These are phyloP conservation scores for Hyphodiscus sp. DNA, from an alignment of 2,329 filamentous ascomycete genomes.

Conservation along the genomic window DNA sequence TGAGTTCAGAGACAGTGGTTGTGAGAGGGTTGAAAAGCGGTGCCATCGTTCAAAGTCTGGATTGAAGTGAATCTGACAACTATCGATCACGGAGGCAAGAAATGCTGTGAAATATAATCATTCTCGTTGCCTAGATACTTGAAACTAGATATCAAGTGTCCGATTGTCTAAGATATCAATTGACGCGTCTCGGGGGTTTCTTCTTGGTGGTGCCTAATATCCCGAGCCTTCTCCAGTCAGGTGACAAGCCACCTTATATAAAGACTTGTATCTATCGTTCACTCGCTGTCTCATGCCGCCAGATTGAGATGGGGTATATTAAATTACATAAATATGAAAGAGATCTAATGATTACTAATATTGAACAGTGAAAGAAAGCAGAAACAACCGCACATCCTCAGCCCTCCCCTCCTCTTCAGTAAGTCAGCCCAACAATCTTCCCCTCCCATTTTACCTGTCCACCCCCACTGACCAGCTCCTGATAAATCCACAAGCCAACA, in stretches of 20 bases:
- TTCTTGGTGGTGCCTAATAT: neutral
- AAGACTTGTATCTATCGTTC: conserved; percentile 37
- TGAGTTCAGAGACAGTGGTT: neutral
- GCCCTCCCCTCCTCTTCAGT: neutral
- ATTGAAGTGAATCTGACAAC: too few relatives aligned
- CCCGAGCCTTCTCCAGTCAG: conserved; percentile 31
- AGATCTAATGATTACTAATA: neutral
- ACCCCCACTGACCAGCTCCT: neutral
- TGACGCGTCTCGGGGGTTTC: neutral
- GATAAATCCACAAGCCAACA: conserved; percentile 28
- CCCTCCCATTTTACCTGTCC: neutral
- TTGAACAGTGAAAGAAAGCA: neutral
- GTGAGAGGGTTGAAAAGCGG: neutral
- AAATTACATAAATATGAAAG: neutral
- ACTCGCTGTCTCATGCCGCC: conserved; percentile 1
- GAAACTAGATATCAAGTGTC: too few relatives aligned
- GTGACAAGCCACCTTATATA: conserved; percentile 33
- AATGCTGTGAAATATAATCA: too few relatives aligned
- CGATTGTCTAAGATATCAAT: too few relatives aligned
- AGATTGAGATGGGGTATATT: neutral
- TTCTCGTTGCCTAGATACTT: too few relatives aligned
- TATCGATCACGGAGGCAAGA: too few relatives aligned
- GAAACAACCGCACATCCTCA: neutral
- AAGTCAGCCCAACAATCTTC: neutral
- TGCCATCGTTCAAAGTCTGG: neutral